Evolutionary conservation across 768 basidiomycete species (phyloP), one percentile per base, ranked within the genome.

Genomic region (Serendipita sp.): DNA sequence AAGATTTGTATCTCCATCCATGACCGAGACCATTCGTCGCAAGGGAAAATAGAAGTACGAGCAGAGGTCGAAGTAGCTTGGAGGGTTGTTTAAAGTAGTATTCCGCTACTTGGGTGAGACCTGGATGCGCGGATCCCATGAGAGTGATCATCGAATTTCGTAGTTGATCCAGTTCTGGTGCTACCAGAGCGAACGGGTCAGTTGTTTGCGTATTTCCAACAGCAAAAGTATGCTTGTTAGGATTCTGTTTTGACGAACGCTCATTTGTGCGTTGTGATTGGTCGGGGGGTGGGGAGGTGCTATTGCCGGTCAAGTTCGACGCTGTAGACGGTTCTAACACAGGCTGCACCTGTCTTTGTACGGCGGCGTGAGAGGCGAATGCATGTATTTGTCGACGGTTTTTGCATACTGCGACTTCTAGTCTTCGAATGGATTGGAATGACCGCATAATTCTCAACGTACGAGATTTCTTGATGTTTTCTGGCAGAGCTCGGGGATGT

Each of bases 41-140:
- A 65, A 88, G 86, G 16, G 89, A 79, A 74, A 96, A 89, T 38
- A 99, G 81, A 24, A 99, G 81, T 15, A 97, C 89, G 41, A 97
- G 77, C 63, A 93, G 76, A 2, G 96, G 92, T 3, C 96, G 83
- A 32, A 98, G 78, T 71, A 97, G 93, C 71, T 93, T 93, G 10
- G 92, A 89, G 13, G 87, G 86, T 66, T 89, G 84, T 58, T 86
- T 76, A 73, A 97, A 97, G 77, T 96, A 97, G 75, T 90, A 93
- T 68, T 89, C 83, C 2, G 95, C 93, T 64, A 96, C 85, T 63
- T 89, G 85, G 66, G 86, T 83, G 63, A 98, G 84, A 2, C 85
- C 83, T 0, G 95, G 89, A 73, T 97, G 91, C 5, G 92, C 88
- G 2, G 89, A 86, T 18, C 92, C 93, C 4, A 98, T 80, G 45